A percentile compares a stretch with the other conserved stretches of the same genome.
These are phyloP conservation scores for Iris pallida DNA, from an alignment of 116 monocot species.

Conservation along the genomic window DNA sequence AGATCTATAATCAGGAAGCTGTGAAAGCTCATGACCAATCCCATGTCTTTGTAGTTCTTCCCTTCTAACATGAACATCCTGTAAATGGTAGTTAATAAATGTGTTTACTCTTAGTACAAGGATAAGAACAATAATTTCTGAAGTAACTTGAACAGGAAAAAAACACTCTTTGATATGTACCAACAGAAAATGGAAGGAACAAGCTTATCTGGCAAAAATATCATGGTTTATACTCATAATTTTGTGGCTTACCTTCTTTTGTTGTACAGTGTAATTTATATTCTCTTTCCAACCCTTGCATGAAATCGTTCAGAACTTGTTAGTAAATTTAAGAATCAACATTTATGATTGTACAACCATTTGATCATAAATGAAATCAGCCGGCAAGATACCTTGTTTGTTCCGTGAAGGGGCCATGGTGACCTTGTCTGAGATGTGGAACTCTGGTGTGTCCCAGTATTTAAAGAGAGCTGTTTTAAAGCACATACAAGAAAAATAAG, in stretches of 20 bases:
- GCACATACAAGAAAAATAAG: conserved; percentile 5
- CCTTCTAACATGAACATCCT: too few species aligned
- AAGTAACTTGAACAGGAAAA: too few species aligned
- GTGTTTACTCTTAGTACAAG: too few species aligned
- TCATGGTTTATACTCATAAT: too few species aligned
- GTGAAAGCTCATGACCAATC: too few species aligned
- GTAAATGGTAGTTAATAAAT: too few species aligned
- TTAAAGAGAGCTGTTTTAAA: conserved; percentile 23
- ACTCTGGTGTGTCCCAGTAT: conserved; percentile 6
- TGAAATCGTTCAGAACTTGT: conserved; percentile 5
- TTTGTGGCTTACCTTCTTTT: conserved; percentile 22
- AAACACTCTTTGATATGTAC: too few species aligned
- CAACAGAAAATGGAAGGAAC: too few species aligned
- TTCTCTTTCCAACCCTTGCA: conserved; percentile 37
- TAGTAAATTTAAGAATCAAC: not conserved
- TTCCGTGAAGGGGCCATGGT: not conserved
- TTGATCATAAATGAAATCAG: not conserved
- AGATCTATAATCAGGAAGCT: too few species aligned
- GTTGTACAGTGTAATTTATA: conserved; percentile 5
- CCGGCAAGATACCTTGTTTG: conserved; percentile 17
- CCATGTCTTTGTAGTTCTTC: too few species aligned
- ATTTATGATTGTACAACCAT: not conserved
- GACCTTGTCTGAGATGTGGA: conserved; percentile 1
- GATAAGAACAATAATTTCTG: too few species aligned
- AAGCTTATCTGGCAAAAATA: too few species aligned